phyloP scores from a whole-genome alignment of 106 monocot species.

The Allium sativum region DNA sequence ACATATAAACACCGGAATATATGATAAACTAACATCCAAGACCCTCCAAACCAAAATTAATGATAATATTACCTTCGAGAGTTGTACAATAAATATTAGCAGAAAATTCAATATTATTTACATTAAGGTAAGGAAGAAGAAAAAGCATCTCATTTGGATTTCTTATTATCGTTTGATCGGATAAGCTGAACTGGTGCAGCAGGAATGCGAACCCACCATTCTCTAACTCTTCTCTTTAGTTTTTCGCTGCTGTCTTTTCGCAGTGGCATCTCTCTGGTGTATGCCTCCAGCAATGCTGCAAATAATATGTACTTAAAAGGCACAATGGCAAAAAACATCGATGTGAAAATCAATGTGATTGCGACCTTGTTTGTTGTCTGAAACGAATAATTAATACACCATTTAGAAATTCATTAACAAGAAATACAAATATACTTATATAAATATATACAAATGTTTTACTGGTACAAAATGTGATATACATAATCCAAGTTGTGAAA shows the following conservation, averaged over 20 bases:
- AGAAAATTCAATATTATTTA: too few relatives aligned
- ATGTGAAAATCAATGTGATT: conserved; percentile 19
- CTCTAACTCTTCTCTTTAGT: conserved; percentile 47
- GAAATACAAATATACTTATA: too few relatives aligned
- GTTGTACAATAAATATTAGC: too few relatives aligned
- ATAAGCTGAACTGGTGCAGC: conserved; percentile 77
- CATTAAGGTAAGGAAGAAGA: neutral
- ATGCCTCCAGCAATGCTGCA: conserved; percentile 49
- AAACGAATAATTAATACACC: neutral
- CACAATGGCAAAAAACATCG: conserved; percentile 32
- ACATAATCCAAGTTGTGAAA: too few relatives aligned
- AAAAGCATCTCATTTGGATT: conserved; percentile 22
- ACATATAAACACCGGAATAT: too few relatives aligned
- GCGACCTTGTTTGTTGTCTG: conserved; percentile 68
- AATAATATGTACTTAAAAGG: conserved; percentile 48
- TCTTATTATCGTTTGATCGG: conserved; percentile 32
- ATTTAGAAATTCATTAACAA: too few relatives aligned
- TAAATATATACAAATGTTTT: too few relatives aligned
- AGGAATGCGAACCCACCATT: conserved; percentile 96
- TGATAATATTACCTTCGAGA: too few relatives aligned
- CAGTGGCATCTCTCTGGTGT: conserved; percentile 78
- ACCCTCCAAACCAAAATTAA: too few relatives aligned
- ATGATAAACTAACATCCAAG: too few relatives aligned
- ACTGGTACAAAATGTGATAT: too few relatives aligned
- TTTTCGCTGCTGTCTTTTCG: conserved; percentile 62